These are phyloP conservation scores for Capsella bursapastoris DNA, from an alignment of 345 rosid species.

Conservation along the genomic window DNA sequence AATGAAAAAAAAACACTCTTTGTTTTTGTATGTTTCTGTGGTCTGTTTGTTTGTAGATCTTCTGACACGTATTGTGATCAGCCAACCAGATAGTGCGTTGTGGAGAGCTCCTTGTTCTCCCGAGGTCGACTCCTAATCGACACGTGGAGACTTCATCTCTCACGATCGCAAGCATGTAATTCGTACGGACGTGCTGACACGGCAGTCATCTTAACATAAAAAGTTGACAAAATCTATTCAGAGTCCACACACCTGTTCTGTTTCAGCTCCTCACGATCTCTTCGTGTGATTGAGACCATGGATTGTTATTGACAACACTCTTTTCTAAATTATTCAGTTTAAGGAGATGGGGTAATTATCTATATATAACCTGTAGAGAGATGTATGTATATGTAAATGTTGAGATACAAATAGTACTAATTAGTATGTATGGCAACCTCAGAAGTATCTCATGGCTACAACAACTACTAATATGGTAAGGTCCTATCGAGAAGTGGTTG, in stretches of 20 bases:
- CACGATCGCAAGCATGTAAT: slow-evolving; percentile 16
- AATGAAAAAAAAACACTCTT: background rate
- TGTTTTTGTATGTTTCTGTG: slow-evolving; percentile 27
- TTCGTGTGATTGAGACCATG: background rate
- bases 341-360: background rate
- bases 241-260: slow-evolving; percentile 29
- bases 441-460: slow-evolving; percentile 12
- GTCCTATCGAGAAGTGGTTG: slow-evolving; percentile 40
- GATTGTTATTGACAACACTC: background rate
- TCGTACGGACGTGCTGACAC: background rate
- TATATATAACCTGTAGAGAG: background rate
- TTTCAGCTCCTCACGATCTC: slow-evolving; percentile 4
- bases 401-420: background rate
- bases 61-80: slow-evolving; percentile 42
- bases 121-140: slow-evolving; percentile 9
- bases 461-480: slow-evolving; percentile 12
- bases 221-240: background rate
- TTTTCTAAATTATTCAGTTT: background rate
- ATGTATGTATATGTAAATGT: slow-evolving; percentile 16
- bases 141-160: slow-evolving; percentile 29
- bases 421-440: background rate
- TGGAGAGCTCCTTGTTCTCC: slow-evolving; percentile 44
- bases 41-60: background rate
- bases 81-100: slow-evolving; percentile 34
- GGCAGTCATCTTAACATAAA: no score